A percentile compares a stretch with the other conserved stretches of the same genome.
These are phyloP conservation scores for Candida koratica DNA, from an alignment of 805 yeast species.

Conservation along the genomic window DNA sequence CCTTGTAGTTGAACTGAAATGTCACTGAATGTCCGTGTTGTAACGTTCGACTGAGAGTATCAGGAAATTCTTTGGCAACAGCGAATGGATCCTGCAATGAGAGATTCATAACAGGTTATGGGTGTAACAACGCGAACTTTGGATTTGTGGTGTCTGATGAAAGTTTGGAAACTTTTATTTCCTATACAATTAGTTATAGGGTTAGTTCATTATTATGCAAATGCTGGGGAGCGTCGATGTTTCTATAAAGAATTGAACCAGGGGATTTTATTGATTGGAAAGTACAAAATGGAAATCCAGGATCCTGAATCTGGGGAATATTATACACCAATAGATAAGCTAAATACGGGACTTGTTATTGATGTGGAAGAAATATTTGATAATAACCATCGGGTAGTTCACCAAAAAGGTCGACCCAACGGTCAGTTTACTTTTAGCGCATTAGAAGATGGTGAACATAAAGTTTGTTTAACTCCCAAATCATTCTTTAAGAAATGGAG, in stretches of 20 bases:
- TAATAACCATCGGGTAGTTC: slow-evolving; percentile 21
- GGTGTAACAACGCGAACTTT: background rate
- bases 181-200: slow-evolving; percentile 2
- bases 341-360: slow-evolving; percentile 30
- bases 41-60: slow-evolving; percentile 67
- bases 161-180: background rate
- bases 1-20: slow-evolving; percentile 64
- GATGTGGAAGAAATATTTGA: slow-evolving; percentile 44
- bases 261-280: slow-evolving; percentile 48
- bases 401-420: slow-evolving; percentile 20
- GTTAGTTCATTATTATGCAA: slow-evolving; percentile 46
- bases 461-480: slow-evolving; percentile 25
- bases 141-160: slow-evolving; percentile 1
- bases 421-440: slow-evolving; percentile 28
- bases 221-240: slow-evolving; percentile 51
- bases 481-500: slow-evolving; percentile 20
- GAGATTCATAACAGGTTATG: slow-evolving; percentile 54
- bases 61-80: slow-evolving; percentile 89
- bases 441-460: slow-evolving; percentile 24
- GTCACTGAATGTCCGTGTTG: slow-evolving; percentile 64
- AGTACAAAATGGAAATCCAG: slow-evolving; percentile 45
- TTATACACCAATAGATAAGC: slow-evolving; percentile 24
- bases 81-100: slow-evolving; percentile 86
- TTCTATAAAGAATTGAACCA: slow-evolving; percentile 52
- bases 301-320: slow-evolving; percentile 35